These are phyloP conservation scores for Candida sakaeoensis DNA, from an alignment of 805 yeast species.

Conservation along the genomic window DNA sequence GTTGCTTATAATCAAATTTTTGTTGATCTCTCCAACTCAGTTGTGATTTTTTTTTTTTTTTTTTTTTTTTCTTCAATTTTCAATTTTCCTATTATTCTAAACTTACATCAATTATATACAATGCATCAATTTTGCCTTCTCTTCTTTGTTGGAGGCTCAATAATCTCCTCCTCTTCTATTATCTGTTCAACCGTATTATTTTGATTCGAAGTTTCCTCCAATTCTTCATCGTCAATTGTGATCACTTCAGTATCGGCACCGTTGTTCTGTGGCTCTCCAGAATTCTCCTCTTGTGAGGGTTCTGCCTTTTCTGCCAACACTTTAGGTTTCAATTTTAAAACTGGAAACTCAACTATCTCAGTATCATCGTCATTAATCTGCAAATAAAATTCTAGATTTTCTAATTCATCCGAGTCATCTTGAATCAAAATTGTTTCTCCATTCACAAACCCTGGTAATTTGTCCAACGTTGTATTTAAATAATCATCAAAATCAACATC, in stretches of 20 bases:
- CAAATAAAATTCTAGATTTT: slow-evolving; percentile 61
- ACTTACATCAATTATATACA: too few relatives aligned
- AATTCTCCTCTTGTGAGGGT: slow-evolving; percentile 9
- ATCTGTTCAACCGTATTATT: slow-evolving; percentile 12
- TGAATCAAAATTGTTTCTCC: slow-evolving; percentile 69
- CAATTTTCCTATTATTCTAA: too few relatives aligned
- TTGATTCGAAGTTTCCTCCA: too few relatives aligned
- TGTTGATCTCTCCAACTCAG: background rate
- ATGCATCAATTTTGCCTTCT: slow-evolving; percentile 3
- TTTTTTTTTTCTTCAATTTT: too few relatives aligned
- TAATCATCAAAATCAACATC: slow-evolving; percentile 91
- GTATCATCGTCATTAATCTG: slow-evolving; percentile 15
- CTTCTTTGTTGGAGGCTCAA: slow-evolving; percentile 11
- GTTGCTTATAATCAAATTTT: background rate
- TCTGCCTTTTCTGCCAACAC: slow-evolving; percentile 12
- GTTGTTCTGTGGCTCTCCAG: too few relatives aligned
- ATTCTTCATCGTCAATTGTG: background rate
- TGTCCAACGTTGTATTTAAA: slow-evolving; percentile 41
- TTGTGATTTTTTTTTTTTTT: background rate
- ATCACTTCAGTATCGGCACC: too few relatives aligned
- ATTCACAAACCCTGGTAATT: slow-evolving; percentile 47
- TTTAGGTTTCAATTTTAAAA: slow-evolving; percentile 15
- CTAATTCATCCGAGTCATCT: slow-evolving; percentile 73
- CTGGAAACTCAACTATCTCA: slow-evolving; percentile 12
- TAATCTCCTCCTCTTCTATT: slow-evolving; percentile 5